phyloP scores from a whole-genome alignment of 768 basidiomycete genomes.

The Podaxis sp. region DNA sequence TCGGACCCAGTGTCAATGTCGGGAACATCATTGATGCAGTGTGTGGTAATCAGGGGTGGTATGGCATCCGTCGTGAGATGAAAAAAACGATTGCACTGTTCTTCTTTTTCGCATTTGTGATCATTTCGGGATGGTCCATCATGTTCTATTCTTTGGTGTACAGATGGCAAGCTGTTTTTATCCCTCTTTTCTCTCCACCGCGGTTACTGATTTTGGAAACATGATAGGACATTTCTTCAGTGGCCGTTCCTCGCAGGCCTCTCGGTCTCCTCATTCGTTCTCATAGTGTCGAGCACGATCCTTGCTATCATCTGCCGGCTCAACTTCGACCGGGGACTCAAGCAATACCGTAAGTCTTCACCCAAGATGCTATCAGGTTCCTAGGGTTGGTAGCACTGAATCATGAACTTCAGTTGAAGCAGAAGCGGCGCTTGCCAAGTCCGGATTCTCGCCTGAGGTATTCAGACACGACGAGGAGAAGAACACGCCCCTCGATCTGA shows the following conservation, averaged over 20 bases:
- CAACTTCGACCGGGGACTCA: slow-evolving; percentile 55
- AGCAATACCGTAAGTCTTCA: slow-evolving; percentile 48
- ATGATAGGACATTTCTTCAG: slow-evolving; percentile 42
- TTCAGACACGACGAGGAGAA: slow-evolving; percentile 32
- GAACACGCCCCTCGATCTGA: slow-evolving; percentile 9
- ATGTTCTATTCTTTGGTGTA: slow-evolving; percentile 49
- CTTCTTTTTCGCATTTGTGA: slow-evolving; percentile 36
- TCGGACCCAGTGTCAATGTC: not conserved
- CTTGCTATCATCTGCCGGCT: slow-evolving; percentile 48
- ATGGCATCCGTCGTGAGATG: slow-evolving; percentile 46
- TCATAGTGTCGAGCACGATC: slow-evolving; percentile 38
- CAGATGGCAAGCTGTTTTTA: slow-evolving; percentile 31
- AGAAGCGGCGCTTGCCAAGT: slow-evolving; percentile 34
- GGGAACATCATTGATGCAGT: not conserved
- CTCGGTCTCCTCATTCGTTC: slow-evolving; percentile 41
- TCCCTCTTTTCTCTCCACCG: slow-evolving; percentile 9
- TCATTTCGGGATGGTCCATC: slow-evolving; percentile 36
- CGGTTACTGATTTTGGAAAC: slow-evolving; percentile 23
- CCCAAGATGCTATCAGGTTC: not conserved
- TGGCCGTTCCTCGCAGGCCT: slow-evolving; percentile 51
- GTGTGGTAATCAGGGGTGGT: slow-evolving; percentile 44
- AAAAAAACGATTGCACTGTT: slow-evolving; percentile 32
- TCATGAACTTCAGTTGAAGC: slow-evolving; percentile 31
- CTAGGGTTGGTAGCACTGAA: slow-evolving; percentile 16
- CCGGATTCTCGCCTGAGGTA: slow-evolving; percentile 36